Evolutionary conservation across 1,139 yeast genomes (phyloP).

Genomic region (Pichia norvegensis): DNA sequence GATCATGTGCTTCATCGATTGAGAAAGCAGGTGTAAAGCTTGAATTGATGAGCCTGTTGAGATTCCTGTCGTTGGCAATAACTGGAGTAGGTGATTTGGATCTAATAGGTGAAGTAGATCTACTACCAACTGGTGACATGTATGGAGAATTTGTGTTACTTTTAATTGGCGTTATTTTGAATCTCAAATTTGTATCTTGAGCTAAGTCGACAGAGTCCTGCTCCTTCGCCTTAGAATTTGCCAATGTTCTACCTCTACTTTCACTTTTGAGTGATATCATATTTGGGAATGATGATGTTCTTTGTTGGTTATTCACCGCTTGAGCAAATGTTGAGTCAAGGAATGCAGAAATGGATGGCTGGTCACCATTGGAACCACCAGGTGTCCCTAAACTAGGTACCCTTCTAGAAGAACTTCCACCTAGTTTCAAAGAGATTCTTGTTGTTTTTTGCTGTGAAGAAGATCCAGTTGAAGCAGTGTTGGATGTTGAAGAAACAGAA

Average conservation of each 20-base stretch:
- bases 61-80: slow-evolving; percentile 8
- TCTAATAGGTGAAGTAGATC: slow-evolving; percentile 18
- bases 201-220: slow-evolving; percentile 15
- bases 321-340: slow-evolving; percentile 3
- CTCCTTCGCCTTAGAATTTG: not conserved
- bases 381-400: not conserved
- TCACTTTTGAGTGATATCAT: not conserved
- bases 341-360: slow-evolving; percentile 32
- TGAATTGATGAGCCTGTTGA: slow-evolving; percentile 10
- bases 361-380: slow-evolving; percentile 20
- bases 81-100: slow-evolving; percentile 11
- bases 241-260: slow-evolving; percentile 1
- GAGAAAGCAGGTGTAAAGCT: slow-evolving; percentile 14
- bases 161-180: slow-evolving; percentile 26
- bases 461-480: not conserved
- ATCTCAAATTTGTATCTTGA: slow-evolving; percentile 23
- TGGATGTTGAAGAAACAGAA: not conserved
- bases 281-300: not conserved
- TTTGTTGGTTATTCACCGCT: not conserved
- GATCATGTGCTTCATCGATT: slow-evolving; percentile 1
- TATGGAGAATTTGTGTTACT: slow-evolving; percentile 21
- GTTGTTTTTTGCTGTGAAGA: slow-evolving; percentile 3
- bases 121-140: slow-evolving; percentile 18
- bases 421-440: slow-evolving; percentile 9
- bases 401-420: slow-evolving; percentile 3